Evolutionary conservation across 192 early-diverging fungal genomes (phyloP), one percentile per base, ranked within the genome.

Genomic region (Diversispora eburnea): DNA sequence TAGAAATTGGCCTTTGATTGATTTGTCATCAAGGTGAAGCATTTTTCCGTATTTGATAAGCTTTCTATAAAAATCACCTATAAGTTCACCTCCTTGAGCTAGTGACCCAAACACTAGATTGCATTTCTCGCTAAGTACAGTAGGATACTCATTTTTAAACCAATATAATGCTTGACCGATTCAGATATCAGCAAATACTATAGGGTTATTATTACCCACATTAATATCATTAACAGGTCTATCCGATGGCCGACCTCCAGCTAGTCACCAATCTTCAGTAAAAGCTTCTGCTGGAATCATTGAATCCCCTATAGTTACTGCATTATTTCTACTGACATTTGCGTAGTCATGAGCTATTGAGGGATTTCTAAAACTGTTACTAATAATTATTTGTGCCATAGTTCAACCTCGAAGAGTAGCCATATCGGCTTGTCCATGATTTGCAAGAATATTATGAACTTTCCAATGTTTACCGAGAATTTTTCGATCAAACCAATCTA

Each of bases 401-500:
- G 57, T 59, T 6, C 17, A 33, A 6, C 57, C 57, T 59, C 6
- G 19, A 59, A 59, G 4, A 59, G 4, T 17, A 22, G 57, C 57
- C 17, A n/a, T 22, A 59, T 59, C 17, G 19, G 57, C 17, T 59
- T 59, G 57, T 22, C 57, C 57, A 59, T 59, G 57, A 59, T 59
- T 59, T 22, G 17, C 25, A 59, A 59, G 25, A 6, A 59, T 22
- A 59, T 59, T 59, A 33, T 59, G 17, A n/a, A 59, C 5, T 17
- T 33, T n/a, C 57, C 17, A 59, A 8, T 33, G 57, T 17, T 59
- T 59, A 22, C 57, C 57, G 17, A 33, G 17, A 59, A 59, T n/a
- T 59, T 59, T n/a, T 33, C 25, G 19, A 59, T 59, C 17, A 59
- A 59, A 59, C 57, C 57, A 59, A 59, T 22, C 57, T n/a, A 33